phyloP scores from a whole-genome alignment of 2,329 filamentous ascomycete species.

The Hirsutella rhossiliensis region DNA sequence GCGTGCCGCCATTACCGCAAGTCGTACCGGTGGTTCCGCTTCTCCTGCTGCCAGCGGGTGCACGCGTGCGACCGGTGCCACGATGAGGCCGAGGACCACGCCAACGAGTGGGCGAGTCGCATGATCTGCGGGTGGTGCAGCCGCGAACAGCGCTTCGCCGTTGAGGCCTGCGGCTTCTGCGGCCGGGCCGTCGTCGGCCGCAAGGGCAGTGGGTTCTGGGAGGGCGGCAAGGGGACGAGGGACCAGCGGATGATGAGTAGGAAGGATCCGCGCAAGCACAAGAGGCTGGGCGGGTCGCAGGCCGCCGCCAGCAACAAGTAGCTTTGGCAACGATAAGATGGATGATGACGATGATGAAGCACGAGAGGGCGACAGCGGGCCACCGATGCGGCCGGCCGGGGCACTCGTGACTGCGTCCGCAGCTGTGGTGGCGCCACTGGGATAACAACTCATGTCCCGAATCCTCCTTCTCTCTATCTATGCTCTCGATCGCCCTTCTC shows the following conservation, averaged over 20 bases:
- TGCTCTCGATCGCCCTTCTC: too few species aligned
- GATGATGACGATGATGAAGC: too few species aligned
- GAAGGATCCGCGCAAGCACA: constrained; percentile 66
- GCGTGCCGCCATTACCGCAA: constrained; percentile 46
- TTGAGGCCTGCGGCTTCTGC: constrained; percentile 66
- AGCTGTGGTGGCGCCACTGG: too few species aligned
- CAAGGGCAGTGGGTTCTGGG: constrained; percentile 66
- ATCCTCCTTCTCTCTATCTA: too few species aligned
- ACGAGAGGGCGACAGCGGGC: too few species aligned
- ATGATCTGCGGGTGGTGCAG: constrained; percentile 78
- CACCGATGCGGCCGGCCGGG: too few species aligned
- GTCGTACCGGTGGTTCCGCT: constrained; percentile 53
- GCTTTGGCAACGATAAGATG: too few species aligned
- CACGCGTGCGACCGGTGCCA: constrained; percentile 63
- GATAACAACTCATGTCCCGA: too few species aligned
- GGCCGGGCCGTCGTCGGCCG: constrained; percentile 55
- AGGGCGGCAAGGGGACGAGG: constrained; percentile 73
- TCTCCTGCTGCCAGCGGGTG: constrained; percentile 48
- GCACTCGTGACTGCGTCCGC: too few species aligned
- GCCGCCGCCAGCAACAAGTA: not conserved
- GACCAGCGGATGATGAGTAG: constrained; percentile 60
- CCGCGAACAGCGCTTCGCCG: constrained; percentile 67
- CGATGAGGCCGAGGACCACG: constrained; percentile 57
- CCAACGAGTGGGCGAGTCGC: constrained; percentile 68
- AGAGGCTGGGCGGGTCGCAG: constrained; percentile 34